Evolutionary conservation across 2,329 filamentous ascomycete genomes (phyloP), one percentile per base, ranked within the genome.

Genomic region (Xylariaceae sp.): DNA sequence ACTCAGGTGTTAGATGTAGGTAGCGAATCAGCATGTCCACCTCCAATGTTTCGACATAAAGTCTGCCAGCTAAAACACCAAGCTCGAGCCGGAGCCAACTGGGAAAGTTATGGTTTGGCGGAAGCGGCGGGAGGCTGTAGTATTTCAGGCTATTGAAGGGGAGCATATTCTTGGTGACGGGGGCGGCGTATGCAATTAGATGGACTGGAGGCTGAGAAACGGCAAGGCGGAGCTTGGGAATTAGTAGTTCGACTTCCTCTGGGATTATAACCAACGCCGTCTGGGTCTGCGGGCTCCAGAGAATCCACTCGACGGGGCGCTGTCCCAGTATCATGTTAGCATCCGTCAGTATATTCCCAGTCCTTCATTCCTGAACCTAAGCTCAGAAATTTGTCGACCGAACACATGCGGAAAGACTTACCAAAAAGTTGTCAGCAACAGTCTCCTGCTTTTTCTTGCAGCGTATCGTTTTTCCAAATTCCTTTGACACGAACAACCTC

Each of bases 81-180:
- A 88, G 59, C 59, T 89, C 81, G 1, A 83, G 71, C 0, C 66
- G 71, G 0, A 88, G 67, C 82, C 82, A 86, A 0, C 51, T 15
- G 0, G 85, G 84, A 0, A 78, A 67, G 2, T 74, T 76, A 0
- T 58, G 47, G 0, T 32, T 1, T 0, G 78, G 74, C 0, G 79
- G 74, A 0, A 84, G 66, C 0, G 64, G 18, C 0, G 86, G 85
- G 0, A 83, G 67, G 0, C 75, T 69, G 57, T 81, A 82, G 62
- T 78, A 87, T 0, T 62, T 58, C 0, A 88, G 67, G 0, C 64
- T 59, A 60, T 84, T 81, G 68, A 88, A 86, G 1, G 74, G 69
- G 0, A 80, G 63, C 84, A 88, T 89, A 1, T 74, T 72, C 18
- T 77, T 77, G 0, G 84, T 86, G 0, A 85, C 75, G 0, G 86